Base-by-base conservation (phyloP, 2,329 filamentous ascomycete species). In the Corynespora cassiicola region DNA sequence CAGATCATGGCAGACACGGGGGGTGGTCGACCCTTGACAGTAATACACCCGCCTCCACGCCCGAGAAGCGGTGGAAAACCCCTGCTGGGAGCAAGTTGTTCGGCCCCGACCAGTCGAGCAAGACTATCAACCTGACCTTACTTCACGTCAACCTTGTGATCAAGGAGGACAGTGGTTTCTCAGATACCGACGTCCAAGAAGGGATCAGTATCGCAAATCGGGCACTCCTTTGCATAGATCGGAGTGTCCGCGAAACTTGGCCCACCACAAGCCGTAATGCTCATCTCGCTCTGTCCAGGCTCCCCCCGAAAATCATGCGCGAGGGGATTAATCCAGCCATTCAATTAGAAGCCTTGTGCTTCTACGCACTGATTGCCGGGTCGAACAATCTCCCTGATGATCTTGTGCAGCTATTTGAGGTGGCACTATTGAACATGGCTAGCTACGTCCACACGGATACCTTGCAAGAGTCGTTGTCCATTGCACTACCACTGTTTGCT, bases 181-280 rank as follows among this genome's bases (percentile, higher is more conserved):
- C 58, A 15, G 59, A 66, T 29, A 41, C 43, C 3, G 56, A 62
- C 14, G 60, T 60, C 8, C 36, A 58, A 3, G 56, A 64, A 45
- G 55, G 54, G 7, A 61, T 69, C 33, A 56, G 54, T 12, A 65
- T 68, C 34, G 63, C 62, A n/a, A 59, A 53, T 14, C 47, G 52
- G 23, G 57, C 52, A 2, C 22, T 66, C 35, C 50, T 46, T 14
- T 49, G 48, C 18, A 41, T 66, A 14, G 55, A 63, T 15, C 28
- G 27, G 11, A 42, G 49, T 4, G 41, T 45, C 10, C 49, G 56
- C 18, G 36, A 52, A 17, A 29, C 24, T 2, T 68, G 63, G 63
- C 52, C 48, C 8, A 50, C 16, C 7, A 54, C 57, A 10, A 50
- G 41, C 25, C 16, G 46, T 15, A 34, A 52, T 7, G 48, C 58